phyloP scores from a whole-genome alignment of 2,329 filamentous ascomycete species.

The Penicillium sclerotigenum region DNA sequence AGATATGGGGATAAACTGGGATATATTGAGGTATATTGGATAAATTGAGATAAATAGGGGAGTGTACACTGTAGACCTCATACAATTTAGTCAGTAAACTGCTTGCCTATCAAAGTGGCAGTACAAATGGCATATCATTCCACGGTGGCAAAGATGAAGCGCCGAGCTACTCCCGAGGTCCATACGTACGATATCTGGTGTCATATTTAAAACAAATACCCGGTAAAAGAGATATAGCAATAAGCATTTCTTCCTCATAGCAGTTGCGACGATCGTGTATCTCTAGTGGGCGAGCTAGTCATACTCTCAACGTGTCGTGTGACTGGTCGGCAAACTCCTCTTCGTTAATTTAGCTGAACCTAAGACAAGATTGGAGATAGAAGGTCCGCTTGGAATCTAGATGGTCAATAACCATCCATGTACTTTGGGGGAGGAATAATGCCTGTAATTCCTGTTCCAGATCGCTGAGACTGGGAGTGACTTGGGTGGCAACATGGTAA shows the following conservation, averaged over 20 bases:
- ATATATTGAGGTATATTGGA: background rate
- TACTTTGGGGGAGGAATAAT: background rate
- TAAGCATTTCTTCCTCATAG: background rate
- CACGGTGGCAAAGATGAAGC: background rate
- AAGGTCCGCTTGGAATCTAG: background rate
- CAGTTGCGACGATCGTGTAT: background rate
- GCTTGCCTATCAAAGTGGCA: background rate
- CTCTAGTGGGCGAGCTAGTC: background rate
- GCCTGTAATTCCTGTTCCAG: background rate
- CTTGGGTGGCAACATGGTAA: background rate
- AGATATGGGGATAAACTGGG: background rate
- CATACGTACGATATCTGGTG: background rate
- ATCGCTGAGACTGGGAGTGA: background rate
- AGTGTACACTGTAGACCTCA: background rate
- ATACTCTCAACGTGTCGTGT: conserved; percentile 5
- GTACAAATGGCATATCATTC: background rate
- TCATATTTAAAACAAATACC: background rate
- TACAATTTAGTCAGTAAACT: too few relatives aligned
- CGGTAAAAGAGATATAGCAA: background rate
- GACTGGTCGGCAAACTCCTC: conserved; percentile 2
- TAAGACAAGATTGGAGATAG: conserved; percentile 1
- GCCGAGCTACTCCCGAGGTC: background rate
- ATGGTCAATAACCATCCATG: background rate
- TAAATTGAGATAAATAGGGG: background rate
- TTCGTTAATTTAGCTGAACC: background rate